Conservation (phyloP, 768 basidiomycete genomes). For the Ephemerocybe angulata region DNA sequence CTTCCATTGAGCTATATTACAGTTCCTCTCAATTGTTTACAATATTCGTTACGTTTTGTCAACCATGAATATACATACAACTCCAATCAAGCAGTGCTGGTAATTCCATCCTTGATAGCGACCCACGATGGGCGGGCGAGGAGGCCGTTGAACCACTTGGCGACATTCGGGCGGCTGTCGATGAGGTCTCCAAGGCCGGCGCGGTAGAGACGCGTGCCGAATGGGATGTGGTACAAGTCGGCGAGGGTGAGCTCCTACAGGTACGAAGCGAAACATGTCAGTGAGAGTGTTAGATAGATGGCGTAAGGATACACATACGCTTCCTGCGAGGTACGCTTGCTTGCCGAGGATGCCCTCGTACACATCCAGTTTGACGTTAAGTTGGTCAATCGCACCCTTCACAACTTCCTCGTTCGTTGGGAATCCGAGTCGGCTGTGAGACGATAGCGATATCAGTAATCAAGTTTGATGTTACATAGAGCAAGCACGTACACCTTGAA, state of each 20-base stretch:
- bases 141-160: neutral
- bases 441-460: neutral
- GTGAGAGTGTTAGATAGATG: neutral
- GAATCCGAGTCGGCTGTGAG: conserved; percentile 7
- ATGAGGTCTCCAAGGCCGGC: neutral
- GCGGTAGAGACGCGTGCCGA: neutral
- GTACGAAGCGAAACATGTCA: neutral
- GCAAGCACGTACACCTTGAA: conserved; percentile 43
- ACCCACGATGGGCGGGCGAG: too few species aligned
- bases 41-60: too few species aligned
- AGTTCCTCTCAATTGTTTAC: too few species aligned
- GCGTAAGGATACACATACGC: conserved; percentile 34
- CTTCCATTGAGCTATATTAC: too few species aligned
- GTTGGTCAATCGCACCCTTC: too few species aligned
- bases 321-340: conserved; percentile 53
- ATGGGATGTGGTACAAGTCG: neutral
- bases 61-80: too few species aligned
- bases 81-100: too few species aligned
- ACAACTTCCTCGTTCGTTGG: conserved; percentile 22
- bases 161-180: neutral
- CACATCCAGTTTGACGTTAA: conserved; percentile 44
- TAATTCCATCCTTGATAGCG: too few species aligned
- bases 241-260: too few species aligned
- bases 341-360: conserved; percentile 54
- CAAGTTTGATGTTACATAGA: neutral